These are phyloP conservation scores for Anthracocystis panici-leucophaei DNA, from an alignment of 1,284 basidiomycete species.

Conservation along the genomic window DNA sequence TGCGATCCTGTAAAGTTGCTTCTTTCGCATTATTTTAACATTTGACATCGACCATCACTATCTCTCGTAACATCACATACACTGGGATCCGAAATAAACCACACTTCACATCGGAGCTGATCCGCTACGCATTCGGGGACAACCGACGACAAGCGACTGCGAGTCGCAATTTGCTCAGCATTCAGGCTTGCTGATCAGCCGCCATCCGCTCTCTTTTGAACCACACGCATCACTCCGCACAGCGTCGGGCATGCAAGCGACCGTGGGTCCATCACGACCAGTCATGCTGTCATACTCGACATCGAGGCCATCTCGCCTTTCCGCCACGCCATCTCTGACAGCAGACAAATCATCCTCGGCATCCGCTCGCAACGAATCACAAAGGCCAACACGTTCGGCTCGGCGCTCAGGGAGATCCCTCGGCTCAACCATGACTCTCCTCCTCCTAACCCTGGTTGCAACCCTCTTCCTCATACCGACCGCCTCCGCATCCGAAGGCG, in stretches of 20 bases:
- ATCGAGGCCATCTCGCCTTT: neutral
- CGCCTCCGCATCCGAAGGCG: constrained; percentile 61
- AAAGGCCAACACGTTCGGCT: neutral
- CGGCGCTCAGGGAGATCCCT: neutral
- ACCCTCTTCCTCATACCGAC: constrained; percentile 16
- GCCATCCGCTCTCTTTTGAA: neutral
- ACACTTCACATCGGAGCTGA: no score
- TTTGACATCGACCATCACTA: no score
- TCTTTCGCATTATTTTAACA: no score
- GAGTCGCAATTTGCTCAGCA: neutral
- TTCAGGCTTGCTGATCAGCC: neutral
- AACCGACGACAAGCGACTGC: neutral
- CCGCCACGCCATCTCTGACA: neutral
- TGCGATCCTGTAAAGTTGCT: no score
- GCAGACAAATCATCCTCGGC: neutral
- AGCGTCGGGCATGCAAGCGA: neutral
- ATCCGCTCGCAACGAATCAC: neutral
- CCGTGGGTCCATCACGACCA: constrained; percentile 22
- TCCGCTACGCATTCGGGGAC: no score
- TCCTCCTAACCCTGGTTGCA: constrained; percentile 19
- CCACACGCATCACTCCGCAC: neutral
- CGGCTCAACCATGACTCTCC: constrained; percentile 10
- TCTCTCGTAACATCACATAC: no score
- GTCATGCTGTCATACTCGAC: neutral
- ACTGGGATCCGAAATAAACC: no score